These are phyloP conservation scores for Silene conica DNA, from an alignment of 148 eudicot species.

Conservation along the genomic window DNA sequence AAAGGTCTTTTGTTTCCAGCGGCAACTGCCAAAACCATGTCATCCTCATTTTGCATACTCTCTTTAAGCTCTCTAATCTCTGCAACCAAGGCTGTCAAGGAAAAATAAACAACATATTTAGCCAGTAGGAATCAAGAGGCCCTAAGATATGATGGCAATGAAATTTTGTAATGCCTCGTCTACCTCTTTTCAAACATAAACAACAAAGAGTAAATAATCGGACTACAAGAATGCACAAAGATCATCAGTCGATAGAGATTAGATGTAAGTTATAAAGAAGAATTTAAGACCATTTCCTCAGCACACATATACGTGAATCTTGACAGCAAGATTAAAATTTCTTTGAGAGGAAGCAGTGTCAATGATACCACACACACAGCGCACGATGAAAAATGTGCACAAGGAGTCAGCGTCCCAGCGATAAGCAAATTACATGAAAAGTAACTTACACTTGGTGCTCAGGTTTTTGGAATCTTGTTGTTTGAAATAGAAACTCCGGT, in stretches of 20 bases:
- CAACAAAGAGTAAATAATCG: not conserved
- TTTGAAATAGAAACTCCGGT: slow-evolving; percentile 99
- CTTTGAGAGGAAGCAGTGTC: not conserved
- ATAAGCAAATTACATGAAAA: slow-evolving; percentile 2
- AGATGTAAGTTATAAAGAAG: not conserved
- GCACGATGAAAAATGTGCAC: slow-evolving; percentile 4
- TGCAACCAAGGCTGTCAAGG: slow-evolving; percentile 63
- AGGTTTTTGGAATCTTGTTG: slow-evolving; percentile 97
- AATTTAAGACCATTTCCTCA: no score
- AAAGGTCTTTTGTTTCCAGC: slow-evolving; percentile 73
- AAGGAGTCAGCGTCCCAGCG: not conserved
- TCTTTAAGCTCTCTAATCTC: slow-evolving; percentile 87
- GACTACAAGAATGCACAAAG: not conserved
- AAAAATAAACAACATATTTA: not conserved
- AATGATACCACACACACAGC: no score
- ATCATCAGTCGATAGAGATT: no score
- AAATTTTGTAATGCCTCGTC: no score
- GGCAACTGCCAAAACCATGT: slow-evolving; percentile 57
- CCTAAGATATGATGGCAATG: not conserved
- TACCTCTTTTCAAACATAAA: no score
- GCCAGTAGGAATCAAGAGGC: not conserved
- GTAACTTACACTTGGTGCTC: slow-evolving; percentile 78
- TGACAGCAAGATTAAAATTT: not conserved
- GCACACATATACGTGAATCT: not conserved
- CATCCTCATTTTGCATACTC: slow-evolving; percentile 64